Conservation (phyloP, 2,329 filamentous ascomycete genomes). For the Pezicula neosporulosa region DNA sequence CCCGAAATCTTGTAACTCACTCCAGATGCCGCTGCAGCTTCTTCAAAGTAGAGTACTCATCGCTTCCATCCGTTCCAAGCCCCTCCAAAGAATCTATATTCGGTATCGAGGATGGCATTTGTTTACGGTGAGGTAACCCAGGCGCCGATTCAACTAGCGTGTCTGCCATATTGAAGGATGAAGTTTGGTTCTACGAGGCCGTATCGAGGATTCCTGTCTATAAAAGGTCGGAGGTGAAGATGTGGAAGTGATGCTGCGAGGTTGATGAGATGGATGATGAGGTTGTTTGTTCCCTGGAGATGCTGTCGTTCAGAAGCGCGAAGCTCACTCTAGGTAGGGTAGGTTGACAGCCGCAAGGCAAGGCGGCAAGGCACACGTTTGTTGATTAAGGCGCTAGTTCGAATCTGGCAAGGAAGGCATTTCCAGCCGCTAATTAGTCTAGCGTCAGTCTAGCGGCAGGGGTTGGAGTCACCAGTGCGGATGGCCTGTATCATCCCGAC, state of each 20-base stretch:
- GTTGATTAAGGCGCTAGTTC: too few relatives aligned
- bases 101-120: slow-evolving; percentile 74
- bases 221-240: not conserved
- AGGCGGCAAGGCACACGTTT: too few relatives aligned
- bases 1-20: slow-evolving; percentile 44
- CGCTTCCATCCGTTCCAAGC: slow-evolving; percentile 72
- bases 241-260: not conserved
- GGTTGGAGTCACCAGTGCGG: too few relatives aligned
- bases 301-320: too few relatives aligned
- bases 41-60: slow-evolving; percentile 95
- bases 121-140: slow-evolving; percentile 75
- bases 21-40: slow-evolving; percentile 95
- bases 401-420: too few relatives aligned
- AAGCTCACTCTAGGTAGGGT: too few relatives aligned
- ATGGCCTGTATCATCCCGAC: too few relatives aligned
- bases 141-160: slow-evolving; percentile 78
- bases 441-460: too few relatives aligned
- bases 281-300: not conserved
- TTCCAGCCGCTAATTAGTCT: too few relatives aligned
- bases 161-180: slow-evolving; percentile 67
- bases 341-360: too few relatives aligned
- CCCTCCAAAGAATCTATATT: slow-evolving; percentile 90
- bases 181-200: not conserved
- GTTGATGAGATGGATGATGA: not conserved
- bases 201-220: not conserved